Conservation (phyloP, 2,329 filamentous ascomycete species). For the Salinomyces thailandicus region DNA sequence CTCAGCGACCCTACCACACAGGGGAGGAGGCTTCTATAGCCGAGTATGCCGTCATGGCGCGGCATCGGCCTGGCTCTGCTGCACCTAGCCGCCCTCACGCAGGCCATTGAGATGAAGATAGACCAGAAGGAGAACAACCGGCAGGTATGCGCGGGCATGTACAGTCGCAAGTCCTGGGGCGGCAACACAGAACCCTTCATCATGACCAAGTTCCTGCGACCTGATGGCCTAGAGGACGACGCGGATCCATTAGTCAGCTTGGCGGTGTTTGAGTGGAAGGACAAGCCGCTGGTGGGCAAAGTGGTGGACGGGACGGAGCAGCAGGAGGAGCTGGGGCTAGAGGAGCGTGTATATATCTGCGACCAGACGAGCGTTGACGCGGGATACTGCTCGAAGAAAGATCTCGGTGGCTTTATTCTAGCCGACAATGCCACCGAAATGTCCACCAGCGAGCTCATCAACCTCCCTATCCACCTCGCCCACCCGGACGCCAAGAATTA, state of each 20-base stretch:
- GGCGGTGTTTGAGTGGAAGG: constrained; percentile 89
- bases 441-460: constrained; percentile 63
- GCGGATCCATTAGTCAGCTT: constrained; percentile 69
- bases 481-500: constrained; percentile 67
- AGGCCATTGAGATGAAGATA: constrained; percentile 6
- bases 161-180: constrained; percentile 80
- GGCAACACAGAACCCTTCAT: constrained; percentile 84
- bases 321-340: too few relatives aligned
- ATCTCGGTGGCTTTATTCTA: constrained; percentile 77
- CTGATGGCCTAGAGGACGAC: constrained; percentile 44
- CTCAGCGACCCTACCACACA: too few relatives aligned
- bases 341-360: constrained; percentile 52
- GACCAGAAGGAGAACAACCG: constrained; percentile 65
- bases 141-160: constrained; percentile 89
- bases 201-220: constrained; percentile 63
- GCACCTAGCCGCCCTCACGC: constrained; percentile 3
- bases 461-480: constrained; percentile 72
- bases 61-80: constrained; percentile 3
- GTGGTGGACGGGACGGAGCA: constrained; percentile 11
- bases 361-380: constrained; percentile 57
- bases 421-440: constrained; percentile 61
- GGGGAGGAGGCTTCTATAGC: too few relatives aligned
- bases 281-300: constrained; percentile 68
- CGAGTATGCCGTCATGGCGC: constrained; percentile 1
- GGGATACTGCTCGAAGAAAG: constrained; percentile 62